phyloP scores from a whole-genome alignment of 768 basidiomycete species.

The Boletus reticulatus region DNA sequence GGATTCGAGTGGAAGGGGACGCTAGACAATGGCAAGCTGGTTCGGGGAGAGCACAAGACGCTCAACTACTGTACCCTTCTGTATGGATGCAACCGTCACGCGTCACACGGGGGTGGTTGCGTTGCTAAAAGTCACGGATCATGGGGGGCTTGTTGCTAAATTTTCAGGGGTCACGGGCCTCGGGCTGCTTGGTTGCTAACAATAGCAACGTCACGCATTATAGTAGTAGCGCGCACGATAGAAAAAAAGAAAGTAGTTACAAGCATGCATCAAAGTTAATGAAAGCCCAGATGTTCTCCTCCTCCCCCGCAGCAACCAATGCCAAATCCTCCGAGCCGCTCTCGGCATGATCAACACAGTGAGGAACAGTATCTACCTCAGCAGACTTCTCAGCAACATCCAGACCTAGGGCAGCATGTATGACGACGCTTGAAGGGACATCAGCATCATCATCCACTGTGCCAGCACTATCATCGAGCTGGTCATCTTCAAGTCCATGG shows the following conservation, averaged over 20 bases:
- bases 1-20: slow-evolving; percentile 47
- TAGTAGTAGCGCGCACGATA: too few relatives aligned
- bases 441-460: neutral
- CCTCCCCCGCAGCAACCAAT: neutral
- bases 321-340: neutral
- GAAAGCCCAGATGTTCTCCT: neutral
- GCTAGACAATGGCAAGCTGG: slow-evolving; percentile 37
- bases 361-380: neutral
- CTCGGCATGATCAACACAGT: neutral
- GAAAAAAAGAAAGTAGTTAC: too few relatives aligned
- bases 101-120: too few relatives aligned
- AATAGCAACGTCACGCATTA: too few relatives aligned
- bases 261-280: neutral
- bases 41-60: slow-evolving; percentile 37
- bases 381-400: neutral
- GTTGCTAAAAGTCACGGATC: too few relatives aligned
- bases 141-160: too few relatives aligned
- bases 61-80: slow-evolving; percentile 24
- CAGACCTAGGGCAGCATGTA: neutral
- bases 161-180: too few relatives aligned
- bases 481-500: neutral
- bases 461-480: too few relatives aligned
- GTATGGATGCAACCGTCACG: too few relatives aligned
- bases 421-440: slow-evolving; percentile 4
- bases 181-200: too few relatives aligned